Evolutionary conservation across 495 filamentous ascomycete genomes (phyloP).

Genomic region (Entonaema liquescens): DNA sequence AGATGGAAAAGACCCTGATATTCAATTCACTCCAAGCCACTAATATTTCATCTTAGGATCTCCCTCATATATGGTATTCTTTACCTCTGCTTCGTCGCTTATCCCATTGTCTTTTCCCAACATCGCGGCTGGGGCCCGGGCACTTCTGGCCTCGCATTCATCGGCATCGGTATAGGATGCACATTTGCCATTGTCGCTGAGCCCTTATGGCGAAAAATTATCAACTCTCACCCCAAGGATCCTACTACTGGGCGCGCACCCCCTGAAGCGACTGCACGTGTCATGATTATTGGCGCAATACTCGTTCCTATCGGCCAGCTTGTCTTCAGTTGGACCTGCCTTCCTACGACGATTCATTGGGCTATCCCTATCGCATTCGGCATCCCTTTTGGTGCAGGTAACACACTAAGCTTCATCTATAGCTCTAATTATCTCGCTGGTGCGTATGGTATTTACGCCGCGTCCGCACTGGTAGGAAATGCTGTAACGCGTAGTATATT

Average conservation of each 20-base stretch:
- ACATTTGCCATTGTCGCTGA: constrained; percentile 71
- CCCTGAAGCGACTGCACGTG: constrained; percentile 77
- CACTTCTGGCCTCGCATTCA: constrained; percentile 77
- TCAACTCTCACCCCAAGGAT: constrained; percentile 73
- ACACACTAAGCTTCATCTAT: constrained; percentile 81
- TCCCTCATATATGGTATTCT: constrained; percentile 72
- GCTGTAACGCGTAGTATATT: constrained; percentile 71
- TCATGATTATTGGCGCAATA: constrained; percentile 75
- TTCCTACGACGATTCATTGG: constrained; percentile 76
- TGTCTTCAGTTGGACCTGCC: constrained; percentile 83
- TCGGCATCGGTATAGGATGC: constrained; percentile 82
- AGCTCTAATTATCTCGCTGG: constrained; percentile 79
- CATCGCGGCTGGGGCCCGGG: constrained; percentile 79
- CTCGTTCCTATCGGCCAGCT: constrained; percentile 77
- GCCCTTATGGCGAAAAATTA: constrained; percentile 75
- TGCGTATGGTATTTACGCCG: constrained; percentile 80
- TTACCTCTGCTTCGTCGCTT: constrained; percentile 87
- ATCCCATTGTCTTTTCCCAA: constrained; percentile 79
- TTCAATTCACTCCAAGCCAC: not conserved
- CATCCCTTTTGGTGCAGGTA: constrained; percentile 81
- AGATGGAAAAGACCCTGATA: too few species aligned
- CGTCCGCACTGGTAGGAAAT: constrained; percentile 80
- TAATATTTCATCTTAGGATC: constrained; percentile 47
- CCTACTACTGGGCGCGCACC: constrained; percentile 70
- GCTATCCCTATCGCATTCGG: constrained; percentile 77